Percentiles rank a stretch among this genome's conserved stretches.
phyloP scores from a whole-genome alignment of 83 land plant genomes.

The Larix sibirica region DNA sequence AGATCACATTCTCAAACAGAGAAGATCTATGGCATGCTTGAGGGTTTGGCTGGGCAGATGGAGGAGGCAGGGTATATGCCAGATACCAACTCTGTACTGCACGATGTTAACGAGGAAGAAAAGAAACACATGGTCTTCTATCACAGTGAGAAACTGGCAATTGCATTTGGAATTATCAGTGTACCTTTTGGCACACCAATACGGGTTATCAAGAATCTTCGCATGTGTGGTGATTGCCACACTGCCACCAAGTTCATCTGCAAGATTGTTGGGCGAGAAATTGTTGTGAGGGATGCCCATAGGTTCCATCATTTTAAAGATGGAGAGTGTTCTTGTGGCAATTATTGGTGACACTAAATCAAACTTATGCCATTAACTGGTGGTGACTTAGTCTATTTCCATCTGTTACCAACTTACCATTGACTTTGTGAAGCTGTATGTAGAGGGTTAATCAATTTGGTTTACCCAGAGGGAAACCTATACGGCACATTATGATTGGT shows the following conservation, averaged over 20 bases:
- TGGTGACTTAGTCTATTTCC: no score
- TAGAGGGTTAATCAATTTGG: no score
- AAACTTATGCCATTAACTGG: no score
- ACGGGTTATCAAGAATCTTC: constrained; percentile 5
- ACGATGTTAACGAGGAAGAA: constrained; percentile 12
- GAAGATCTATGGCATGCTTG: constrained; percentile 2
- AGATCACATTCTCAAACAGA: constrained; percentile 6
- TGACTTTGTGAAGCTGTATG: no score
- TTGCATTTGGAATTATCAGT: constrained; percentile 13
- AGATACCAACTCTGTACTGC: constrained; percentile 8
- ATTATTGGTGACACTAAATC: constrained; percentile 12
- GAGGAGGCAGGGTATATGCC: constrained; percentile 4
- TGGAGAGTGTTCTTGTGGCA: constrained; percentile 11
- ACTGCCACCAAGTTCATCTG: constrained; percentile 7
- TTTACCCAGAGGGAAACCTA: no score
- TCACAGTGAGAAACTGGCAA: constrained; percentile 17
- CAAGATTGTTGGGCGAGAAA: not conserved
- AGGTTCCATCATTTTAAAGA: constrained; percentile 16
- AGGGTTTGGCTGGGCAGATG: constrained; percentile 9
- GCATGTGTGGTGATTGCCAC: constrained; percentile 18
- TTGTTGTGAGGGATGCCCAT: constrained; percentile 13
- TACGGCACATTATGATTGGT: no score
- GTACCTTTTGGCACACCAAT: not conserved
- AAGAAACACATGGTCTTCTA: not conserved
- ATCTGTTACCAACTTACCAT: no score